Percentiles rank a stretch among this genome's conserved stretches.
These are phyloP conservation scores for Croton setiger DNA, from an alignment of 441 rosid species.

Conservation along the genomic window DNA sequence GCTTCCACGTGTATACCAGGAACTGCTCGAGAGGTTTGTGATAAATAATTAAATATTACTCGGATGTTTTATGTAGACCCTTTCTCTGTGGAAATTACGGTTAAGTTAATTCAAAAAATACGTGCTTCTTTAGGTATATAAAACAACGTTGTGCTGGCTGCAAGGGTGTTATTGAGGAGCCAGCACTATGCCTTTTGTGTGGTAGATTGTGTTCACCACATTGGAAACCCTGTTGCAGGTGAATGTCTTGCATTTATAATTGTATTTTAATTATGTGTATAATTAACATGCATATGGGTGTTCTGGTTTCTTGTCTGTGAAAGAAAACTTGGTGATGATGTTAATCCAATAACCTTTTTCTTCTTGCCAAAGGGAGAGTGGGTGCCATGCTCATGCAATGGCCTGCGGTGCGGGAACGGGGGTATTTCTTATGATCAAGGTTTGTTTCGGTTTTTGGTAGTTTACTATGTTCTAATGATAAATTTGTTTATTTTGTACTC, in stretches of 20 bases:
- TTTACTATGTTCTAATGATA: slow-evolving; percentile 1
- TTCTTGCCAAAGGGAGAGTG: slow-evolving; percentile 51
- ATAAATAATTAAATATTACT: slow-evolving; percentile 11
- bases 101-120: slow-evolving; percentile 20
- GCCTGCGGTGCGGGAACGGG: slow-evolving; percentile 90
- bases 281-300: background rate
- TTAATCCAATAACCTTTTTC: slow-evolving; percentile 11
- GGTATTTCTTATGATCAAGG: slow-evolving; percentile 87
- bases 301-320: slow-evolving; percentile 6
- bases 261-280: slow-evolving; percentile 15
- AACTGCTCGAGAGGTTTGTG: slow-evolving; percentile 82
- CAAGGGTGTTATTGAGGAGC: slow-evolving; percentile 52
- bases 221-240: slow-evolving; percentile 98
- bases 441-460: slow-evolving; percentile 20
- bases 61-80: slow-evolving; percentile 3
- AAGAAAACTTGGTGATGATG: background rate
- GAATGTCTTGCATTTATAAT: slow-evolving; percentile 15
- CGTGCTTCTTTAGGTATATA: slow-evolving; percentile 59
- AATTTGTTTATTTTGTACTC: slow-evolving; percentile 14
- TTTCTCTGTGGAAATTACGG: slow-evolving; percentile 7
- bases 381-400: slow-evolving; percentile 72
- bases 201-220: slow-evolving; percentile 85
- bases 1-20: slow-evolving; percentile 85
- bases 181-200: slow-evolving; percentile 89
- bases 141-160: slow-evolving; percentile 74